Percentiles rank a stretch among this genome's conserved stretches.
Evolutionary conservation across 2,329 filamentous ascomycete genomes (phyloP).

Genomic region (Fusarium albidum): DNA sequence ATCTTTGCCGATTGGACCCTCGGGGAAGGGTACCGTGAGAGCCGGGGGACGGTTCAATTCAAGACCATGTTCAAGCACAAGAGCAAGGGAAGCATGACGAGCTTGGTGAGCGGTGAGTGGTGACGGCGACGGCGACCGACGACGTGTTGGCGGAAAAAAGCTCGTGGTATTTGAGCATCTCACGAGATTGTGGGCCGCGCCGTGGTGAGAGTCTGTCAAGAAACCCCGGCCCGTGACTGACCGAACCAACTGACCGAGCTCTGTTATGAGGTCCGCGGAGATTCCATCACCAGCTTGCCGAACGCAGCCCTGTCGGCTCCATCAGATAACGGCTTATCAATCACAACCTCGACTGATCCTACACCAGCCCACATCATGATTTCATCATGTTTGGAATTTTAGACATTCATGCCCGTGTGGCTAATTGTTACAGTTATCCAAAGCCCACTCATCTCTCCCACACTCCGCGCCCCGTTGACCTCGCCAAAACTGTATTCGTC

Average conservation of each 20-base stretch:
- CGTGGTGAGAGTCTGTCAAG: neutral
- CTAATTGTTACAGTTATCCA: conserved; percentile 34
- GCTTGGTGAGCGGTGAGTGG: neutral
- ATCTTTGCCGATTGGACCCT: neutral
- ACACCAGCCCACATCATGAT: neutral
- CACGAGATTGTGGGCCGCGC: neutral
- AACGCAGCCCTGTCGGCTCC: neutral
- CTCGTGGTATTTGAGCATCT: conserved; percentile 1
- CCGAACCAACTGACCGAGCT: neutral
- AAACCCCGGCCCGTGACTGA: conserved; percentile 3
- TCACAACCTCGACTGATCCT: conserved; percentile 8
- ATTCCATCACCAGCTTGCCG: neutral
- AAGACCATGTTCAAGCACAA: neutral
- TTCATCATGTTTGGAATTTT: conserved; percentile 15
- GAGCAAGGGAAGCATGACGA: neutral
- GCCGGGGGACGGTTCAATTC: neutral
- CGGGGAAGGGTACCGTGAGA: neutral
- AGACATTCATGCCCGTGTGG: conserved; percentile 20
- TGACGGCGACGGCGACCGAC: neutral
- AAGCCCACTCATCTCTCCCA: conserved; percentile 1
- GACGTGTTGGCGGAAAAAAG: neutral
- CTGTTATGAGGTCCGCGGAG: conserved; percentile 4
- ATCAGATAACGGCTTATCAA: conserved; percentile 19
- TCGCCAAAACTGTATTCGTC: conserved; percentile 6
- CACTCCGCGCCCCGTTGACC: conserved; percentile 7